Base-by-base conservation (phyloP, 176 grass and related monocot species). In the Cenchrus americanus region DNA sequence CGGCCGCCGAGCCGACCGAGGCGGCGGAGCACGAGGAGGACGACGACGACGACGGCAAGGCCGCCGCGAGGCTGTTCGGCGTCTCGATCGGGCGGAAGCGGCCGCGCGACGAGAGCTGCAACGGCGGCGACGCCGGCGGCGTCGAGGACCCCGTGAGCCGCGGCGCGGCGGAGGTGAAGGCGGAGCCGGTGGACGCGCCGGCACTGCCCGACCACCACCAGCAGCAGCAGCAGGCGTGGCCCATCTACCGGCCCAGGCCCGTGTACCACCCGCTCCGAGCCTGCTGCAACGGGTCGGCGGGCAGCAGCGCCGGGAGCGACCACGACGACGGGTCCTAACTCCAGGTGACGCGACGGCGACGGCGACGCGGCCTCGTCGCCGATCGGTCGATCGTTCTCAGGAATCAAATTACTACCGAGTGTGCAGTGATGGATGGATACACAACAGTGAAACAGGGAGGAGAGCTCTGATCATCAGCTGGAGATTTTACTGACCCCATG, bases 1-100 rank as follows among this genome's bases (percentile, higher is more conserved):
- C 34, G 34, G 47, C 64, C 0, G 63, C 17, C 3, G 57, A 14
- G 14, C 49, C 49, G 49, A 0, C 10, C 44, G 77, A 76, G 50
- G 7, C 5, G 12, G 67, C 44, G 63, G 77, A 54, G 10, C 30
- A 30, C 50, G 34, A 37, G 34, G 34, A 37, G 34, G 34, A 37
- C 34, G 81, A 63, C 5, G 93, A 84, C 0, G 57, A 7, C 8
- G 57, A 4, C 8, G 55, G 9, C 57, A 65, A 84, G 23, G 78
- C 73, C 34, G 57, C 84, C 69, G 77, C 94, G 7, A 83, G 74
- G 83, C 80, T 97, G 15, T 97, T 97, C 73, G 91, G 89, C 44
- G 92, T 97, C 82, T 90, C 91, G 22, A 93, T 94, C 34, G 91
- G 94, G 3, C 54, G 86, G 71, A 97, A 97, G 65, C 66, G 94